Conservation (phyloP, 1,284 basidiomycete species). For the Phaffia rhodozyma region DNA sequence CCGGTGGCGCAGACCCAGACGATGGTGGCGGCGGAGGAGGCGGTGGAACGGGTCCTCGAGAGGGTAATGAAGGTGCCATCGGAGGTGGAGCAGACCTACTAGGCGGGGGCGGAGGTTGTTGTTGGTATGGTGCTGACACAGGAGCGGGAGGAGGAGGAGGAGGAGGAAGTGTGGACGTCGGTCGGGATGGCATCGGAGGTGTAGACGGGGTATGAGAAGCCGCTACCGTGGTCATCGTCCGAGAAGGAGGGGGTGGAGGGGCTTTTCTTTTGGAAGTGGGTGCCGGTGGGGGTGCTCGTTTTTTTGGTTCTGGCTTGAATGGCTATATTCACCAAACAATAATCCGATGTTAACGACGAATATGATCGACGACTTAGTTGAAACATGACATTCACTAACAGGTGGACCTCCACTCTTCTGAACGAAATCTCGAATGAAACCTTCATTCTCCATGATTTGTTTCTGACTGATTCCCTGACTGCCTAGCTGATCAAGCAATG, state of each 20-base stretch:
- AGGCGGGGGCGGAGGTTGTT: slow-evolving; percentile 20
- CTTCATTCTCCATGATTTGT: slow-evolving; percentile 62
- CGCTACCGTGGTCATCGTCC: slow-evolving; percentile 34
- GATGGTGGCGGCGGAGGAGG: slow-evolving; percentile 38
- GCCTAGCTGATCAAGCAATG: slow-evolving; percentile 60
- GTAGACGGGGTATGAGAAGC: slow-evolving; percentile 29
- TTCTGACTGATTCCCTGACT: slow-evolving; percentile 50
- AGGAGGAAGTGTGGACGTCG: slow-evolving; percentile 30
- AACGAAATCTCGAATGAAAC: slow-evolving; percentile 80
- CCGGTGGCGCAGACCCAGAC: slow-evolving; percentile 67
- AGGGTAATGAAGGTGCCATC: slow-evolving; percentile 27
- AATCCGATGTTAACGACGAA: background rate
- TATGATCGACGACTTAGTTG: background rate
- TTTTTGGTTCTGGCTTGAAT: slow-evolving; percentile 21
- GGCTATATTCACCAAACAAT: background rate
- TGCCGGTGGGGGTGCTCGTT: slow-evolving; percentile 30
- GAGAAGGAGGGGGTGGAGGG: slow-evolving; percentile 34
- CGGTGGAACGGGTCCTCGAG: slow-evolving; percentile 19
- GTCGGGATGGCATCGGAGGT: slow-evolving; percentile 34
- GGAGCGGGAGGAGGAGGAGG: slow-evolving; percentile 26
- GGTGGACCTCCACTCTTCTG: slow-evolving; percentile 43
- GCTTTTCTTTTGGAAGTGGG: slow-evolving; percentile 36
- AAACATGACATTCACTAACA: background rate
- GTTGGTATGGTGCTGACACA: slow-evolving; percentile 14
- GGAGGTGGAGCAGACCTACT: slow-evolving; percentile 27